These are phyloP conservation scores for Dothidotthia symphoricarpi DNA, from an alignment of 2,329 filamentous ascomycete species.

Conservation along the genomic window DNA sequence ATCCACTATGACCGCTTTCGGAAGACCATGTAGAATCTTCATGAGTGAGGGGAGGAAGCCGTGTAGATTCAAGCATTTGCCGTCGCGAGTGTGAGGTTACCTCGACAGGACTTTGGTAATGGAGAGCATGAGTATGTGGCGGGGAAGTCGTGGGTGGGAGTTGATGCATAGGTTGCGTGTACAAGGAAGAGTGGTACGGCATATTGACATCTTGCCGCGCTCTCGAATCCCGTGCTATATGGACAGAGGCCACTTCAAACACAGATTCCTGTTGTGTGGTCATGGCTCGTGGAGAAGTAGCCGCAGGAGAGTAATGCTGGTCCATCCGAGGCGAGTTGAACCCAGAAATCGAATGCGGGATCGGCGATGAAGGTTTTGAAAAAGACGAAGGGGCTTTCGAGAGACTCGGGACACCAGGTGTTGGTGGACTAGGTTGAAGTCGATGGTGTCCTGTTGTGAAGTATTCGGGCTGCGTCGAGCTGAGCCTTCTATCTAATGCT, in stretches of 20 bases:
- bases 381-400: slow-evolving; percentile 26
- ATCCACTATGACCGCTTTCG: slow-evolving; percentile 32
- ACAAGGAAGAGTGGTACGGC: slow-evolving; percentile 18
- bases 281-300: slow-evolving; percentile 35
- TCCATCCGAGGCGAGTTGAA: slow-evolving; percentile 35
- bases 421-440: slow-evolving; percentile 31
- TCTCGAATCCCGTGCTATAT: slow-evolving; percentile 21
- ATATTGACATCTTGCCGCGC: slow-evolving; percentile 18
- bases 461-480: slow-evolving; percentile 25
- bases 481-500: slow-evolving; percentile 25
- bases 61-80: slow-evolving; percentile 27
- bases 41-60: slow-evolving; percentile 38
- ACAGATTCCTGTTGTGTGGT: slow-evolving; percentile 26
- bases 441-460: slow-evolving; percentile 16
- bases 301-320: slow-evolving; percentile 37
- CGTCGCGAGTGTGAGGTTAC: slow-evolving; percentile 36
- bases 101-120: slow-evolving; percentile 28
- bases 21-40: slow-evolving; percentile 44
- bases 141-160: slow-evolving; percentile 22
- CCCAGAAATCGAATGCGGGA: slow-evolving; percentile 28
- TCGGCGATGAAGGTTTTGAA: slow-evolving; percentile 38
- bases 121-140: slow-evolving; percentile 13
- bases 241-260: slow-evolving; percentile 22
- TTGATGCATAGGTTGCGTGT: slow-evolving; percentile 15
- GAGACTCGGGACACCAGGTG: slow-evolving; percentile 23